Percentiles rank a stretch among this genome's conserved stretches.
Evolutionary conservation across 257 asterid species (phyloP).

Genomic region (Solanum piurae): DNA sequence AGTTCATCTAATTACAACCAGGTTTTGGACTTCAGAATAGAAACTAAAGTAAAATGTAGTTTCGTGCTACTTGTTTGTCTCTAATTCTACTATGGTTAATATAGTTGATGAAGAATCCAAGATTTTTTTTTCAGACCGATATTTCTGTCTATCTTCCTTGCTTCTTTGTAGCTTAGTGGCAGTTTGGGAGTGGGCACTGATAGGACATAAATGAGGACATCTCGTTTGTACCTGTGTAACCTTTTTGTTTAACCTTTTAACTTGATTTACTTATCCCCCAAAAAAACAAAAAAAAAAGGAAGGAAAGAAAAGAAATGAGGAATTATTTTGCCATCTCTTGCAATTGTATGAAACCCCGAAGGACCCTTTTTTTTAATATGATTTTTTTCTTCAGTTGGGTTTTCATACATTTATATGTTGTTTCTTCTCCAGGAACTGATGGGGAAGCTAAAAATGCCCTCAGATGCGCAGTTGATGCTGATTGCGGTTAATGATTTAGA

Average conservation of each 20-base stretch:
- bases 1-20: background rate
- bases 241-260: background rate
- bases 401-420: background rate
- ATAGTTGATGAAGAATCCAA: background rate
- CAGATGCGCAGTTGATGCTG: conserved; percentile 76
- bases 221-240: background rate
- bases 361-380: background rate
- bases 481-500: conserved; percentile 68
- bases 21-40: background rate
- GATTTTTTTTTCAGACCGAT: background rate
- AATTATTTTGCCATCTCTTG: background rate
- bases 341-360: background rate
- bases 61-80: background rate
- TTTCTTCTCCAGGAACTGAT: conserved; percentile 28
- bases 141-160: background rate
- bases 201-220: background rate
- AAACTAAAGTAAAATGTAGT: background rate
- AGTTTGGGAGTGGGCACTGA: background rate
- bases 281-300: too few species aligned
- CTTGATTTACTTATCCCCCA: background rate
- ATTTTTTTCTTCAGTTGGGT: background rate
- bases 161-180: background rate
- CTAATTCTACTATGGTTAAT: background rate
- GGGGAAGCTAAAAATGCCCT: conserved; percentile 65
- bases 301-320: background rate